phyloP scores from a whole-genome alignment of 805 yeast genomes.

The Novakomyces olei region DNA sequence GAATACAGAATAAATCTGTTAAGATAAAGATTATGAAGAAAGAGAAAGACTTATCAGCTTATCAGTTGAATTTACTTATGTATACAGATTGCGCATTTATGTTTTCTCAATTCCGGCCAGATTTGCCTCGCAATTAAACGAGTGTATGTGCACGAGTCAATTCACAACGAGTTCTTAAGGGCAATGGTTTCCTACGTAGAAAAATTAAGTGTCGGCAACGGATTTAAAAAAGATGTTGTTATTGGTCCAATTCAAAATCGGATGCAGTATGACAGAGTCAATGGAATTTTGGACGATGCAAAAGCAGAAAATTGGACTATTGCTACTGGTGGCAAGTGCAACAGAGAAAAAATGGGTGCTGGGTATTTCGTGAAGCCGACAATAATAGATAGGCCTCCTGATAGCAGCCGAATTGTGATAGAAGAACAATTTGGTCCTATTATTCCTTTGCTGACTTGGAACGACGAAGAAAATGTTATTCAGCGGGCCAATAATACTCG shows the following conservation, averaged over 20 bases:
- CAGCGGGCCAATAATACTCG: conserved; percentile 31
- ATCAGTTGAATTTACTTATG: too few species aligned
- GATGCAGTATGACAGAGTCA: conserved; percentile 30
- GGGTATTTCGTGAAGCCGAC: conserved; percentile 30
- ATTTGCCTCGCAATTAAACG: conserved; percentile 49
- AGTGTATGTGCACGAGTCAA: conserved; percentile 30
- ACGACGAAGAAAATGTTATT: conserved; percentile 32
- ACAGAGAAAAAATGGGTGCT: conserved; percentile 11
- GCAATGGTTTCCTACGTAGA: conserved; percentile 25
- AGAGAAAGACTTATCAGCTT: conserved; percentile 89
- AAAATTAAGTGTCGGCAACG: conserved; percentile 33
- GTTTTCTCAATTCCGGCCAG: conserved; percentile 41
- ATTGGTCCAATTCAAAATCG: conserved; percentile 37
- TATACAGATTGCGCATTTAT: conserved; percentile 32
- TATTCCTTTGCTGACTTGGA: conserved; percentile 34
- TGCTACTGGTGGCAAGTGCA: conserved; percentile 33
- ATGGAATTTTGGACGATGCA: conserved; percentile 33
- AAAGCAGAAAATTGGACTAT: conserved; percentile 31
- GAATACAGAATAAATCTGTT: too few species aligned
- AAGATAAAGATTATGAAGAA: conserved; percentile 73
- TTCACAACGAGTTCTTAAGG: conserved; percentile 27
- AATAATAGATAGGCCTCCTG: conserved; percentile 29
- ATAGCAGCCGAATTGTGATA: conserved; percentile 25
- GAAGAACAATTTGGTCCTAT: conserved; percentile 51
- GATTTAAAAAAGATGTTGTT: conserved; percentile 28